Evolutionary conservation across 257 asterid genomes (phyloP), one percentile per base, ranked within the genome.

Genomic region (Penstemon davidsonii): DNA sequence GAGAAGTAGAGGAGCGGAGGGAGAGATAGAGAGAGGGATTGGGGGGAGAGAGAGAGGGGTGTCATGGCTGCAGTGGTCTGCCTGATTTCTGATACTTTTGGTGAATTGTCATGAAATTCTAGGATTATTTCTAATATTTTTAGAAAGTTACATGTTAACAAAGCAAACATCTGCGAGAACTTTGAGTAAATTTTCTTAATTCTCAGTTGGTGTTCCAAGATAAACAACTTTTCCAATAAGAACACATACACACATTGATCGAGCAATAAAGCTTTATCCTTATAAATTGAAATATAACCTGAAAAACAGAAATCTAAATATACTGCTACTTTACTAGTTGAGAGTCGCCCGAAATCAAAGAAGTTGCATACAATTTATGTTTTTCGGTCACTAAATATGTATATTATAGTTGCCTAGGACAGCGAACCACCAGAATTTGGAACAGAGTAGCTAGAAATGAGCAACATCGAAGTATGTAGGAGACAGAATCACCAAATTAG

Each of bases 401-500:
- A 55, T 25, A 57, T 44, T 62, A 18, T 8, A 62, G 37, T 9
- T 18, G 13, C 12, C n/a, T 13, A 8, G 42, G 52, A 36, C 37
- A 55, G n/a, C 44, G 46, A 45, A 33, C 36, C 18, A 37, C 37
- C 44, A 60, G 9, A 5, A 40, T 57, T 37, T 37, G 19, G 40
- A 62, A 36, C 43, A 41, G 42, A 71, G 37, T 54, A 63, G 9
- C 70, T 55, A 63, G 18, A 15, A 9, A 37, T 40, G 33, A 40
- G 59, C 59, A 50, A 55, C 3, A 25, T n/a, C 43, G 60, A 72
- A 45, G 70, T 58, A 63, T 44, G 55, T 11, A 36, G 36, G 55
- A 54, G 51, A 62, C 40, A 43, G 3, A 13, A 10, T 37, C 39
- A 62, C 55, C 41, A 13, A 42, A 18, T 53, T 52, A 55, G 19